Evolutionary conservation across 176 grass and related monocot genomes (phyloP).

Genomic region (Cocos nucifera): DNA sequence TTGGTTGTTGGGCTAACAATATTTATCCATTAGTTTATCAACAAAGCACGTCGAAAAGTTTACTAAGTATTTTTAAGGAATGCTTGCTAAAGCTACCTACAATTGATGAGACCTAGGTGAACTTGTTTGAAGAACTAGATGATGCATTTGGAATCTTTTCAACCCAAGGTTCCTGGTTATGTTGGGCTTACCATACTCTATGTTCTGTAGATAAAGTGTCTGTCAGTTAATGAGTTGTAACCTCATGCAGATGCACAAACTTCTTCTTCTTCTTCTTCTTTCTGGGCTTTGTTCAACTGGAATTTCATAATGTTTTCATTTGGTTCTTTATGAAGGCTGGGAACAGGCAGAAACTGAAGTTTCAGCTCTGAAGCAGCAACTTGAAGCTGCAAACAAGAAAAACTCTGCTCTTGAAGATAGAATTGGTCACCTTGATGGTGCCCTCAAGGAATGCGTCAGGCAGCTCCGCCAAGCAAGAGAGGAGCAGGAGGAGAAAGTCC

Average conservation of each 20-base stretch:
- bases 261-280: not conserved
- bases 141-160: too few relatives aligned
- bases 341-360: slow-evolving; percentile 88
- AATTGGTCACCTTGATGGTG: slow-evolving; percentile 63
- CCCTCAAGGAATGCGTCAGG: slow-evolving; percentile 94
- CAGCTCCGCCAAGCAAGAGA: slow-evolving; percentile 77
- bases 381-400: slow-evolving; percentile 60
- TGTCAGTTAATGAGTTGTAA: not conserved
- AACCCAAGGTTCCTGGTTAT: too few relatives aligned
- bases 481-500: slow-evolving; percentile 69
- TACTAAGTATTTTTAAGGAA: too few relatives aligned
- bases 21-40: too few relatives aligned
- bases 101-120: too few relatives aligned
- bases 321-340: slow-evolving; percentile 43
- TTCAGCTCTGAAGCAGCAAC: slow-evolving; percentile 51
- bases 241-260: too few relatives aligned
- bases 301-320: not conserved
- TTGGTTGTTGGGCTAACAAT: too few relatives aligned
- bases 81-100: too few relatives aligned
- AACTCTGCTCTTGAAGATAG: slow-evolving; percentile 62
- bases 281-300: not conserved
- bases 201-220: not conserved
- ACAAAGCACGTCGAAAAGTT: too few relatives aligned
- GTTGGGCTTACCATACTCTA: too few relatives aligned
- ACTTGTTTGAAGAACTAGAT: too few relatives aligned